phyloP scores from a whole-genome alignment of 495 filamentous ascomycete genomes.

The Apiosordaria backusii region DNA sequence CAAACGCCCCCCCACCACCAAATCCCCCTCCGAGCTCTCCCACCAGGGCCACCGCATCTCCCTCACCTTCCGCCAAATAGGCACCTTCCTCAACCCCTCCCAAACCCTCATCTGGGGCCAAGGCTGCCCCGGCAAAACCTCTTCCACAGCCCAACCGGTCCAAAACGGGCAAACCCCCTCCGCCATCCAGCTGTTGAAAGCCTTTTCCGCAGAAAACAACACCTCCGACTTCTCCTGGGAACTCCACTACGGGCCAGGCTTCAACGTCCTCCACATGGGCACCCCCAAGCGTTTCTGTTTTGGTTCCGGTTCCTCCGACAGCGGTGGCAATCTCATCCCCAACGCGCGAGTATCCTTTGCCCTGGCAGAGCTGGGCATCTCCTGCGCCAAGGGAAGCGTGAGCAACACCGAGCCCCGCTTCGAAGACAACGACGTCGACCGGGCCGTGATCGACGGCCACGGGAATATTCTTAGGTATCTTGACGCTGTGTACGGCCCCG shows the following conservation, averaged over 20 bases:
- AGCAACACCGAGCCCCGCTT: constrained; percentile 42
- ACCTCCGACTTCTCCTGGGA: constrained; percentile 72
- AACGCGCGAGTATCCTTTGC: constrained; percentile 57
- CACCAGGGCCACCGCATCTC: constrained; percentile 77
- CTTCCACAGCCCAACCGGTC: constrained; percentile 54
- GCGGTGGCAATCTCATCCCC: constrained; percentile 49
- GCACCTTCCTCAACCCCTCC: constrained; percentile 68
- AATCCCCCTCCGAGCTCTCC: constrained; percentile 65
- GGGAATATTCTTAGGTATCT: constrained; percentile 54
- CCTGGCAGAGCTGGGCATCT: constrained; percentile 57
- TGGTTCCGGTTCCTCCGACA: too few relatives aligned
- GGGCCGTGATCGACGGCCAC: constrained; percentile 46
- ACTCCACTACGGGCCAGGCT: constrained; percentile 71
- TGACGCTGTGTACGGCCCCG: constrained; percentile 44
- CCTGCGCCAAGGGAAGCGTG: constrained; percentile 49
- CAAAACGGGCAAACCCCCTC: constrained; percentile 64
- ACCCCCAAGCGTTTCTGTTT: constrained; percentile 49
- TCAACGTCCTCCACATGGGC: constrained; percentile 76
- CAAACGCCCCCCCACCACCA: constrained; percentile 64
- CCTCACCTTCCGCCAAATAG: constrained; percentile 88
- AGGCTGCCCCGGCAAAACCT: constrained; percentile 69
- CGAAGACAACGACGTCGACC: constrained; percentile 50
- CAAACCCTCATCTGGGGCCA: constrained; percentile 81
- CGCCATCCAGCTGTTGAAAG: constrained; percentile 65
- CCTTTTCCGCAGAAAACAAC: constrained; percentile 86